Evolutionary conservation across 176 grass and related monocot genomes (phyloP).

Genomic region (Oryza brachyantha): DNA sequence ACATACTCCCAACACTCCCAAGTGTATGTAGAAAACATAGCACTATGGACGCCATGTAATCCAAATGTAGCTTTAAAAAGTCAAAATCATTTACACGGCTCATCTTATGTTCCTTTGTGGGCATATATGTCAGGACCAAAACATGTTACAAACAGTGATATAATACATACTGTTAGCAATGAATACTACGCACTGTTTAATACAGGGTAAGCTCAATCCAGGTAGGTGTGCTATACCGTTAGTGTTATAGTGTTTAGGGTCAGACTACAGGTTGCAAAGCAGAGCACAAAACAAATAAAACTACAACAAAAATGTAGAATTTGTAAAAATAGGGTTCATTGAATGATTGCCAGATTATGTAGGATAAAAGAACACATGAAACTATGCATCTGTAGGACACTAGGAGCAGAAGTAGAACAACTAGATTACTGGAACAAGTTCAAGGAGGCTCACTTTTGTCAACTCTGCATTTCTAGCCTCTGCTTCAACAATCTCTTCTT

Average conservation of each 20-base stretch:
- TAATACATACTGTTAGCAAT: background rate
- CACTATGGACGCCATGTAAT: background rate
- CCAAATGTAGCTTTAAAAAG: constrained; percentile 5
- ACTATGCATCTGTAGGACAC: background rate
- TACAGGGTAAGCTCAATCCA: background rate
- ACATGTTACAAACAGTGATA: background rate
- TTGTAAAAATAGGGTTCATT: background rate
- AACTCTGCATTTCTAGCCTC: constrained; percentile 79
- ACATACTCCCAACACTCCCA: background rate
- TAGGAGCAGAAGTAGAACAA: background rate
- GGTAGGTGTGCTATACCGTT: background rate
- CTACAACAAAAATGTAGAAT: background rate
- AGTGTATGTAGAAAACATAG: background rate
- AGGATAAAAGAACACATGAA: background rate
- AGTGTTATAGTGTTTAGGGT: background rate
- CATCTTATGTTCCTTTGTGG: background rate
- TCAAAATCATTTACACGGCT: background rate
- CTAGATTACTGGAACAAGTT: background rate
- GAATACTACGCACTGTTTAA: background rate
- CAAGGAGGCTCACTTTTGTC: constrained; percentile 58
- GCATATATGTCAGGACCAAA: background rate
- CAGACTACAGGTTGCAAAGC: background rate
- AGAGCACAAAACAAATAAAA: background rate
- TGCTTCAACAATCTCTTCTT: constrained; percentile 83
- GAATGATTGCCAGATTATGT: constrained; percentile 2